Base-by-base conservation (phyloP, 1,139 yeast genomes). In the Candida pseudoviswanathii region DNA sequence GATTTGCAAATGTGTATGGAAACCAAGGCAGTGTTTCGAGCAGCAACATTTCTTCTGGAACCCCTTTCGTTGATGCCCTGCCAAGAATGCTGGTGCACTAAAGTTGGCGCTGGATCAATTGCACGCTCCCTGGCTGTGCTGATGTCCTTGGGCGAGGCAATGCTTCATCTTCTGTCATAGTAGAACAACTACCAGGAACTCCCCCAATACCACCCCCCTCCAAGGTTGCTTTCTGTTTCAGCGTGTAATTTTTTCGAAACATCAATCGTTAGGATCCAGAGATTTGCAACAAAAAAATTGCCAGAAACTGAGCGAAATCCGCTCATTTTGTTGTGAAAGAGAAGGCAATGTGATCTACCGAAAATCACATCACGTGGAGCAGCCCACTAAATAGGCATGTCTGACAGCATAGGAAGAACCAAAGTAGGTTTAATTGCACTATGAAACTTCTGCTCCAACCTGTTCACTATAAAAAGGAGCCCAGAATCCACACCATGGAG, bases 201-300 rank as follows among this genome's bases (percentile, higher is more conserved):
- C 16, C 16, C 16, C 2, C 16, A 16, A 16, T 16, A 16, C 16
- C 16, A 31, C n/a, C 16, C 11, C 26, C 27, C n/a, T 22, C 16
- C 16, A 16, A 16, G 16, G 16, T 16, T 22, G n/a, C 5, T n/a
- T 37, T 25, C 9, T 40, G 43, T 40, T 40, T 40, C 43, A 40
- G 5, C 21, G 4, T 21, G 43, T 4, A 40, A 40, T 40, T 16
- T 30, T 7, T 29, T 30, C 11, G 30, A n/a, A 27, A 25, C 43
- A 29, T 29, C 32, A 9, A n/a, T 8, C 21, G 5, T 24, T 4
- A 22, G 43, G 8, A 29, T 25, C 9, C 6, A 10, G 6, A 25
- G 43, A 40, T 40, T 31, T 40, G 43, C 43, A 29, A 21, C 34
- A 29, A 26, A n/a, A 29, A 40, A 40, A 40, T 11, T 2, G 27